phyloP scores from a whole-genome alignment of 1,139 yeast genomes.

The Lodderomyces parapsilosis region DNA sequence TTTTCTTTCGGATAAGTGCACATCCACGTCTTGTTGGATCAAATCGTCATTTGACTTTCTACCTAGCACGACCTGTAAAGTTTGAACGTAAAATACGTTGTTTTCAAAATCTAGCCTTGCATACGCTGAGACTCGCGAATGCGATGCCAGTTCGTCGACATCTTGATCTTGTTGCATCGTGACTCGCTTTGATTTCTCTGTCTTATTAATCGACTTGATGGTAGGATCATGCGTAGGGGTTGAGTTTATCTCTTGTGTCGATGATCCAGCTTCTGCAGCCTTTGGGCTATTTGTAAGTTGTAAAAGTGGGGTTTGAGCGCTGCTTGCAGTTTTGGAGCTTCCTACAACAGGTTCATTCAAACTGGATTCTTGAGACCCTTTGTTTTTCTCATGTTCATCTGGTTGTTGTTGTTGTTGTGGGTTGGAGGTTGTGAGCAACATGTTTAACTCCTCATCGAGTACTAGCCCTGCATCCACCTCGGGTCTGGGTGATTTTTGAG shows the following conservation, averaged over 20 bases:
- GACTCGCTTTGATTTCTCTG: constrained; percentile 4
- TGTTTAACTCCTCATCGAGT: constrained; percentile 29
- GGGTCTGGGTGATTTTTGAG: constrained; percentile 16
- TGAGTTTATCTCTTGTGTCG: not conserved
- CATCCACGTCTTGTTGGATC: constrained; percentile 65
- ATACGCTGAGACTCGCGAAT: constrained; percentile 77
- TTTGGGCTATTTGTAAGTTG: constrained; percentile 1
- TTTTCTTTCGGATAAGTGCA: constrained; percentile 85
- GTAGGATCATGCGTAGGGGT: not conserved
- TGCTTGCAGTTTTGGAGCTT: constrained; percentile 1
- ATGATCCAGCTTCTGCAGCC: not conserved
- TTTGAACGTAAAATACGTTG: constrained; percentile 92
- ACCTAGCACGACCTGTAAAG: constrained; percentile 89
- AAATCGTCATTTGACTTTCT: constrained; percentile 76
- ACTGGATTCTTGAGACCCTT: too few species aligned
- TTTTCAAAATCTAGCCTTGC: constrained; percentile 92
- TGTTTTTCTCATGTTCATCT: not conserved
- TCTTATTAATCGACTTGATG: not conserved
- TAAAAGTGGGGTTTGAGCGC: not conserved
- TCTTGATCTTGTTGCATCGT: constrained; percentile 1
- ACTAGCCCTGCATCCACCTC: constrained; percentile 25
- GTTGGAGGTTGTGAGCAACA: constrained; percentile 10
- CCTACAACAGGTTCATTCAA: too few species aligned
- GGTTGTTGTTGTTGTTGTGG: too few species aligned
- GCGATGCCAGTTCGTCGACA: constrained; percentile 15